Conservation (phyloP, 148 eudicot species). For the Rhododendron williamsianum region DNA sequence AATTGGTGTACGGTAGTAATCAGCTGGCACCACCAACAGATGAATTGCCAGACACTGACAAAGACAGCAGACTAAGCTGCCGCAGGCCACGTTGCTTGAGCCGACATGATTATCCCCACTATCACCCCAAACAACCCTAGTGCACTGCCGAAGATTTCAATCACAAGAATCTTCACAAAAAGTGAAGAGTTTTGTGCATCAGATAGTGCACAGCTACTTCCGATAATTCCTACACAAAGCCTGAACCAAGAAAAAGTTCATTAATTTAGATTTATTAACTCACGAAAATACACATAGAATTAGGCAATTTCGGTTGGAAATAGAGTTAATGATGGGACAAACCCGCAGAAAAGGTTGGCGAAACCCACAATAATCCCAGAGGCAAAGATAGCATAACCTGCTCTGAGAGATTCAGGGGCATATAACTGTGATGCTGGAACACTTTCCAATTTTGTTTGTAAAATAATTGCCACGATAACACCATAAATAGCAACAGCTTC, state of each 20-base stretch:
- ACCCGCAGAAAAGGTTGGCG: constrained; percentile 98
- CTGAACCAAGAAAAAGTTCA: constrained; percentile 24
- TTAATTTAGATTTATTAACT: not conserved
- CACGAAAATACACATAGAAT: not conserved
- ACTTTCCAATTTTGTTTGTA: constrained; percentile 92
- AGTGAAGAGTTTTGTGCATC: constrained; percentile 98
- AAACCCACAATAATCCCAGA: constrained; percentile 96
- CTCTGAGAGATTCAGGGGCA: constrained; percentile 80
- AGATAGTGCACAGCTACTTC: constrained; percentile 99
- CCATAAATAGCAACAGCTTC: constrained; percentile 99
- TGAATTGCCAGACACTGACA: not conserved
- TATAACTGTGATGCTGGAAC: constrained; percentile 66
- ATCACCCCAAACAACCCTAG: constrained; percentile 97
- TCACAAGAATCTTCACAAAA: constrained; percentile 92
- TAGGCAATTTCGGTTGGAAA: not conserved
- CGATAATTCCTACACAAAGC: constrained; percentile 92
- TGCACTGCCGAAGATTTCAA: constrained; percentile 96
- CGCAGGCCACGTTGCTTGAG: constrained; percentile 96
- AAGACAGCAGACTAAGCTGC: not conserved
- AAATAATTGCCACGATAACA: constrained; percentile 95
- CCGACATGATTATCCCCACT: constrained; percentile 98
- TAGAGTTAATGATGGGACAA: constrained; percentile 17
- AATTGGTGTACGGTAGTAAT: not conserved
- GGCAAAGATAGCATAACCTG: constrained; percentile 94
- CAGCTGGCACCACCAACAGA: not conserved